phyloP scores from a whole-genome alignment of 1,284 basidiomycete species.

The Phellopilus nigrolimitatus region DNA sequence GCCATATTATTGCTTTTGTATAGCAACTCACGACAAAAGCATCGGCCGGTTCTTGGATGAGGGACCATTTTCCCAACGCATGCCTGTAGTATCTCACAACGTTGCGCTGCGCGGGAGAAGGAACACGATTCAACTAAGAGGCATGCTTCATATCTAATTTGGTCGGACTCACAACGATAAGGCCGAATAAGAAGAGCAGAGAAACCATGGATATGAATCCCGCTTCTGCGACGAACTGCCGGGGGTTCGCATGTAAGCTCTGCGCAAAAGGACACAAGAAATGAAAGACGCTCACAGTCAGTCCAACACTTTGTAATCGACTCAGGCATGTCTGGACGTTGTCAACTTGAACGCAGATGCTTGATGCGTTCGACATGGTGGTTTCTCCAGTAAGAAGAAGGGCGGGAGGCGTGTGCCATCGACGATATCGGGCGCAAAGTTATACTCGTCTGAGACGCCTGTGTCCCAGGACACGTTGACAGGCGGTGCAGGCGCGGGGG shows the following conservation, averaged over 20 bases:
- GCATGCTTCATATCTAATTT: neutral
- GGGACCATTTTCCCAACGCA: conserved; percentile 25
- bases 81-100: conserved; percentile 26
- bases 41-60: conserved; percentile 35
- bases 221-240: conserved; percentile 27
- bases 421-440: too few species aligned
- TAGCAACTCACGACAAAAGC: conserved; percentile 30
- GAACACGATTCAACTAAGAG: neutral
- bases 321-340: conserved; percentile 23
- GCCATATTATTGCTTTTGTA: neutral
- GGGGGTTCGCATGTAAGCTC: neutral
- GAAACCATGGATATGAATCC: conserved; percentile 29
- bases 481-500: too few species aligned
- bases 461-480: too few species aligned
- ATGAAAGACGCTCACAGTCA: conserved; percentile 25
- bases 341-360: neutral
- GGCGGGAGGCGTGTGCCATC: too few species aligned
- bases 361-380: neutral
- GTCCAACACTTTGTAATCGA: conserved; percentile 28
- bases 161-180: conserved; percentile 28
- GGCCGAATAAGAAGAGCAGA: conserved; percentile 26
- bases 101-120: conserved; percentile 27
- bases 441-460: too few species aligned
- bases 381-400: too few species aligned
- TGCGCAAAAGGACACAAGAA: neutral